Percentiles rank a stretch among this genome's conserved stretches.
Evolutionary conservation across 768 basidiomycete species (phyloP).

Genomic region (Rhodotorula paludigena): DNA sequence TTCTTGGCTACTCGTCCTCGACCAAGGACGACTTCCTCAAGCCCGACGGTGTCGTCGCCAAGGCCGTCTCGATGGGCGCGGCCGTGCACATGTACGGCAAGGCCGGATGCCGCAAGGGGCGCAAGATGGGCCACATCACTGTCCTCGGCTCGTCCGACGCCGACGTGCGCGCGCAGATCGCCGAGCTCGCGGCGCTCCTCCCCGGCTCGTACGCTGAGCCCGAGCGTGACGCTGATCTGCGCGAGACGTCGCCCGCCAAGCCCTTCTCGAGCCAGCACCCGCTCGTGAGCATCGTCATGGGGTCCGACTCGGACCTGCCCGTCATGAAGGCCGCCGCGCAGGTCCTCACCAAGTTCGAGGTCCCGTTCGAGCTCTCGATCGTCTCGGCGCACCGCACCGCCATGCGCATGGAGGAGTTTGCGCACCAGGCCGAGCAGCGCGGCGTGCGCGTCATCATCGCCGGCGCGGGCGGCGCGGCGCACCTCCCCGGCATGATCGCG

Average conservation of each 20-base stretch:
- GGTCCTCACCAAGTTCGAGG: constrained; percentile 70
- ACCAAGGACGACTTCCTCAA: constrained; percentile 49
- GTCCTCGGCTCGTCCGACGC: constrained; percentile 77
- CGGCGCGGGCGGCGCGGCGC: constrained; percentile 97
- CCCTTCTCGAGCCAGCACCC: constrained; percentile 65
- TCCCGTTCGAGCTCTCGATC: constrained; percentile 91
- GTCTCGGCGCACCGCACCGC: constrained; percentile 96
- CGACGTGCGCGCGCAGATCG: constrained; percentile 62
- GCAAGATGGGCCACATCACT: constrained; percentile 98
- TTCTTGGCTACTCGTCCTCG: constrained; percentile 74
- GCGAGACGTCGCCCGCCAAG: constrained; percentile 48
- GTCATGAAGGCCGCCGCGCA: constrained; percentile 82
- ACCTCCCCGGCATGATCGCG: constrained; percentile 97
- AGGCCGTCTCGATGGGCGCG: constrained; percentile 55
- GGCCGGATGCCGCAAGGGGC: constrained; percentile 72
- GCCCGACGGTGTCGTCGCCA: constrained; percentile 26
- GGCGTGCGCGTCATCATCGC: constrained; percentile 71
- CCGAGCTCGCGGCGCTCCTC: constrained; percentile 64
- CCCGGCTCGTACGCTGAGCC: constrained; percentile 50
- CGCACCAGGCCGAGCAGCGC: constrained; percentile 59
- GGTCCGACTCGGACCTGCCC: constrained; percentile 95
- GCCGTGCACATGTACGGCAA: constrained; percentile 93
- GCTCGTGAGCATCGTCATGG: constrained; percentile 93
- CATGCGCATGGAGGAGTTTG: constrained; percentile 73
- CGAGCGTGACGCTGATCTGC: constrained; percentile 30